Conservation (phyloP, 352 stramenopile genomes). For the Peronospora farinosa region DNA sequence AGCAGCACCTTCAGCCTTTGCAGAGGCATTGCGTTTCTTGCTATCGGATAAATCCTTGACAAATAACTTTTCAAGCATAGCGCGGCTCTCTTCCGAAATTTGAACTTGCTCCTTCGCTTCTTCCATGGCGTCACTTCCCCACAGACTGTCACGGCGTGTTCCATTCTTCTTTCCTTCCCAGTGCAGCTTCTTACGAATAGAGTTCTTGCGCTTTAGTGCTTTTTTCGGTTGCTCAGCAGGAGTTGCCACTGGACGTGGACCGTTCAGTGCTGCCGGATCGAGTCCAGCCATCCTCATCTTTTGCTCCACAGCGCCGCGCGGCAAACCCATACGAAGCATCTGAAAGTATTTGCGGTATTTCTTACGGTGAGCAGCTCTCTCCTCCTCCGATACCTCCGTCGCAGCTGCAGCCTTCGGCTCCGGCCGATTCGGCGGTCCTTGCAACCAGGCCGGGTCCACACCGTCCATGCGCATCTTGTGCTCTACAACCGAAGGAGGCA, state of each 20-base stretch:
- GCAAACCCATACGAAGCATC: conserved; percentile 74
- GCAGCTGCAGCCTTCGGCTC: conserved; percentile 18
- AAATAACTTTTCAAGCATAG: conserved; percentile 72
- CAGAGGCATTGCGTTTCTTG: conserved; percentile 35
- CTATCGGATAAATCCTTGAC: conserved; percentile 61
- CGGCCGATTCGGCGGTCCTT: conserved; percentile 43
- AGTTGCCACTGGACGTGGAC: conserved; percentile 28
- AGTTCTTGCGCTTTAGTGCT: conserved; percentile 51
- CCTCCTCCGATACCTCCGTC: conserved; percentile 35
- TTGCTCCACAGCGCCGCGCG: conserved; percentile 73
- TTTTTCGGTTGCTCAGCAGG: conserved; percentile 25
- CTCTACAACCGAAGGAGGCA: conserved; percentile 58
- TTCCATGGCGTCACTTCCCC: conserved; percentile 40
- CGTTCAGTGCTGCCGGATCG: conserved; percentile 62
- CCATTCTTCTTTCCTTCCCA: conserved; percentile 65
- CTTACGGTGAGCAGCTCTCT: conserved; percentile 47
- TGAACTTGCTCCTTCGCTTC: conserved; percentile 38
- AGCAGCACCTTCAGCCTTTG: conserved; percentile 22
- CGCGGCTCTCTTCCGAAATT: conserved; percentile 66
- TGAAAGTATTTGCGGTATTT: conserved; percentile 84
- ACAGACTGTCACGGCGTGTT: conserved; percentile 56
- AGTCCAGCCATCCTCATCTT: conserved; percentile 76
- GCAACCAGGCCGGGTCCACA: conserved; percentile 53
- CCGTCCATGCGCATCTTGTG: conserved; percentile 84
- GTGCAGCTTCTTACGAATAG: conserved; percentile 84